Conservation (phyloP, 2,329 filamentous ascomycete species). For the Cordyceps farinosa region DNA sequence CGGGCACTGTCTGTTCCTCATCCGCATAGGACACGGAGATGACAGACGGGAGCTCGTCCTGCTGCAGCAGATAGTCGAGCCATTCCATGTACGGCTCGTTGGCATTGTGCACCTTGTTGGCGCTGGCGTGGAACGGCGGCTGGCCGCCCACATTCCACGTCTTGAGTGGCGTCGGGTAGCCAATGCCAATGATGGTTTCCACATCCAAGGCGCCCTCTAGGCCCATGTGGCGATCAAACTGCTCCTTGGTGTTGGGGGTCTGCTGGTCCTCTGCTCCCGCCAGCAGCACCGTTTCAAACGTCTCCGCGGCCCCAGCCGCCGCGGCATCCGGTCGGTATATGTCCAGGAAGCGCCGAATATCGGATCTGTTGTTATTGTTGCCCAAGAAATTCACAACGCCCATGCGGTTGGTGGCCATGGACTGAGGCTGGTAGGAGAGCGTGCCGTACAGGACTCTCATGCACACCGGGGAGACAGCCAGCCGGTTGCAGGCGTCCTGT, state of each 20-base stretch:
- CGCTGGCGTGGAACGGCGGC: slow-evolving; percentile 9
- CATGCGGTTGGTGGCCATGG: slow-evolving; percentile 11
- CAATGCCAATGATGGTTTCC: slow-evolving; percentile 15
- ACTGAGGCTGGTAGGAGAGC: slow-evolving; percentile 3
- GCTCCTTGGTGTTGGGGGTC: slow-evolving; percentile 15
- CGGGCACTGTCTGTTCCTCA: slow-evolving; percentile 59
- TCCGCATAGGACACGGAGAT: slow-evolving; percentile 67
- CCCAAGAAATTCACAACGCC: slow-evolving; percentile 18
- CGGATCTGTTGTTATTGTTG: slow-evolving; percentile 19
- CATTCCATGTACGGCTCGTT: slow-evolving; percentile 69
- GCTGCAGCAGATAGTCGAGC: slow-evolving; percentile 54
- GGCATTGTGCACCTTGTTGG: slow-evolving; percentile 37
- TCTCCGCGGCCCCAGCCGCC: slow-evolving; percentile 3
- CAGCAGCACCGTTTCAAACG: slow-evolving; percentile 6
- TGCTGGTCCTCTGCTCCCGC: slow-evolving; percentile 5
- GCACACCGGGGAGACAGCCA: slow-evolving; percentile 15
- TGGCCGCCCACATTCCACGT: slow-evolving; percentile 15
- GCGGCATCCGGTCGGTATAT: background rate
- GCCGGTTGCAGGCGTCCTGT: slow-evolving; percentile 15
- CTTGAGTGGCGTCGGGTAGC: slow-evolving; percentile 11
- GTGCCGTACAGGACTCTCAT: slow-evolving; percentile 18
- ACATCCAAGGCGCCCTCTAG: slow-evolving; percentile 10
- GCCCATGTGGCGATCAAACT: slow-evolving; percentile 11
- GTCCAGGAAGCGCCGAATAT: slow-evolving; percentile 10
- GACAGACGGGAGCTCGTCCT: slow-evolving; percentile 53